Percentiles rank a stretch among this genome's conserved stretches.
Evolutionary conservation across 1,284 basidiomycete species (phyloP).

Genomic region (Trichosporon inkin): DNA sequence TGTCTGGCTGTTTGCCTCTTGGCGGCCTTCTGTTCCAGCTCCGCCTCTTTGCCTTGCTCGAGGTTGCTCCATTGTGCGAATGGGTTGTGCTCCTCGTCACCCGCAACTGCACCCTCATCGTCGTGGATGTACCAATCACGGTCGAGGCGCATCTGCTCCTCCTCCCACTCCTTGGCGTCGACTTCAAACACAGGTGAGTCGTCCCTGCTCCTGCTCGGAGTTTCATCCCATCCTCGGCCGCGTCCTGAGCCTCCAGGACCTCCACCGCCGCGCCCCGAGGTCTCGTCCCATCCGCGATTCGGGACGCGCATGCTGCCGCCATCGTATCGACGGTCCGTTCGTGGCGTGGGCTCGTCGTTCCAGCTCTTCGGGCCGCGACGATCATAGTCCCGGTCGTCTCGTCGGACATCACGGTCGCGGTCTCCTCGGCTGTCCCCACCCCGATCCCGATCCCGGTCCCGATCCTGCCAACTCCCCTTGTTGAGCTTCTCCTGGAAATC

Average conservation of each 20-base stretch:
- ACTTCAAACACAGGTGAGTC: conserved; percentile 52
- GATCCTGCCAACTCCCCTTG: conserved; percentile 55
- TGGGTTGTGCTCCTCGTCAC: conserved; percentile 87
- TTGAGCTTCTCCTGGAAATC: conserved; percentile 49
- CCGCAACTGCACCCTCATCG: conserved; percentile 73
- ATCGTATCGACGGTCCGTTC: conserved; percentile 59
- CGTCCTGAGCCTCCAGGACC: conserved; percentile 28
- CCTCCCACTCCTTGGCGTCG: conserved; percentile 79
- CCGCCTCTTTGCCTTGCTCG: conserved; percentile 65
- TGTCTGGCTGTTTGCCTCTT: conserved; percentile 85
- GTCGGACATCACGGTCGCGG: conserved; percentile 21
- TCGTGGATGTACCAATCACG: conserved; percentile 90
- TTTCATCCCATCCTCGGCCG: conserved; percentile 68
- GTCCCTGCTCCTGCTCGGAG: conserved; percentile 61
- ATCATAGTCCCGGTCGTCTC: conserved; percentile 18
- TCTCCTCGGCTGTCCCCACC: conserved; percentile 23
- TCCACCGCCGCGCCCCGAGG: conserved; percentile 60
- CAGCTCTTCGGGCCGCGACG: conserved; percentile 38
- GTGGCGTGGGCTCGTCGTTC: conserved; percentile 59
- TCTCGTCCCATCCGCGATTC: conserved; percentile 84
- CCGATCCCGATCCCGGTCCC: conserved; percentile 22
- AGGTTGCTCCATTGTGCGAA: conserved; percentile 87
- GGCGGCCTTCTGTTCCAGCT: conserved; percentile 73
- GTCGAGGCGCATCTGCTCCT: conserved; percentile 82
- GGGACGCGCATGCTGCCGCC: conserved; percentile 79